phyloP scores from a whole-genome alignment of 1,284 basidiomycete species.

The Ganoderma sp. region DNA sequence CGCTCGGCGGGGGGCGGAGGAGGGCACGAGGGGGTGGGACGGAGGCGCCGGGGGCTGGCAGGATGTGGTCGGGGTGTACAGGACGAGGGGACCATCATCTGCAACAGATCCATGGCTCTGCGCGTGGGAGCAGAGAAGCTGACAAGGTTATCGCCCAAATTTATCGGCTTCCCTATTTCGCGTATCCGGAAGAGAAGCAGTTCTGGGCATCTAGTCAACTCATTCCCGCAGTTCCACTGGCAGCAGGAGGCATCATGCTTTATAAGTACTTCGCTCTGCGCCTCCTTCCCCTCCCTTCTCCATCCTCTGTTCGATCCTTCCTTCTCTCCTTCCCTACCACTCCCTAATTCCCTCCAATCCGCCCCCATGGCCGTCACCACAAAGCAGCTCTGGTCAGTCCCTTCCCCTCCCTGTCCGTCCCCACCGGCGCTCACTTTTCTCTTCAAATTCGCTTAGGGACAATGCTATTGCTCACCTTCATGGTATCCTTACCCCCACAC shows the following conservation, averaged over 20 bases:
- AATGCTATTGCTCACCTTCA: conserved; percentile 64
- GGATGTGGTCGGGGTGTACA: conserved; percentile 27
- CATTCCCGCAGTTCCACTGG: conserved; percentile 44
- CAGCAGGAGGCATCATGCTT: conserved; percentile 45
- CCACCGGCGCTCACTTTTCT: conserved; percentile 14
- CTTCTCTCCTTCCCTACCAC: conserved; percentile 31
- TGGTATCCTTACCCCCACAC: conserved; percentile 46
- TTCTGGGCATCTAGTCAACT: conserved; percentile 50
- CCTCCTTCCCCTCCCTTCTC: conserved; percentile 44
- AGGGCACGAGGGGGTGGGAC: neutral
- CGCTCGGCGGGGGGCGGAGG: neutral
- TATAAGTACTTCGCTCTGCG: conserved; percentile 48
- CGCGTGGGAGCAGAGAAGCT: conserved; percentile 43
- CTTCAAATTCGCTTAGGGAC: conserved; percentile 53
- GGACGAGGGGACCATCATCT: conserved; percentile 28
- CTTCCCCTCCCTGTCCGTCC: conserved; percentile 11
- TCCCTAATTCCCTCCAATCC: conserved; percentile 46
- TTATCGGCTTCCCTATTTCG: conserved; percentile 35
- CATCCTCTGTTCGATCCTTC: conserved; percentile 37
- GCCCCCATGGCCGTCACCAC: conserved; percentile 60
- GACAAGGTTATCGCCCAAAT: conserved; percentile 36
- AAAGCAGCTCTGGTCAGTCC: conserved; percentile 65
- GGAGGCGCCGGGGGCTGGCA: conserved; percentile 21
- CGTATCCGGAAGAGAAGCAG: conserved; percentile 42
- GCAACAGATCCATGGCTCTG: conserved; percentile 35